These are phyloP conservation scores for Lolium rigidum DNA, from an alignment of 176 grass and related monocot species.

Conservation along the genomic window DNA sequence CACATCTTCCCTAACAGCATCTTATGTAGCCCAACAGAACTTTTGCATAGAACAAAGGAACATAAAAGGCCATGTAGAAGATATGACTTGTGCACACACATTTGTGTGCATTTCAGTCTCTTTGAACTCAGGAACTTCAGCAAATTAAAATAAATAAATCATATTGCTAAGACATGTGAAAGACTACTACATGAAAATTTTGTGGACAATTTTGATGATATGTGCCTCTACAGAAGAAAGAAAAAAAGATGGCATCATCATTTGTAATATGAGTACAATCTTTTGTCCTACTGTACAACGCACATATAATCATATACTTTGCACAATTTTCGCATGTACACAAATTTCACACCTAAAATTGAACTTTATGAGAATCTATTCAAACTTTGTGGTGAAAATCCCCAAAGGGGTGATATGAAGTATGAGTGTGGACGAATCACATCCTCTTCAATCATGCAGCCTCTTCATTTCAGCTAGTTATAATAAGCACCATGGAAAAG, in stretches of 20 bases:
- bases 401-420: neutral
- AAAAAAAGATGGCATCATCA: neutral
- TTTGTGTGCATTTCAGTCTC: neutral
- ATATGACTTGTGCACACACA: neutral
- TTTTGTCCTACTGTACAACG: neutral
- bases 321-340: neutral
- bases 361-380: neutral
- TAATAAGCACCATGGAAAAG: neutral
- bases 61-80: neutral
- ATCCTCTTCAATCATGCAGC: neutral
- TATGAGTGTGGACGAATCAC: neutral
- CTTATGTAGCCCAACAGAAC: neutral
- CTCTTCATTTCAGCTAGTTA: neutral
- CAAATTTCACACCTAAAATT: neutral
- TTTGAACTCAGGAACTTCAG: neutral
- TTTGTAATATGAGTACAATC: neutral
- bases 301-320: neutral
- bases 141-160: neutral
- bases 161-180: neutral
- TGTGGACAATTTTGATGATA: neutral
- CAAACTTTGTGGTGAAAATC: constrained; percentile 7
- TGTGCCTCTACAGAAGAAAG: neutral
- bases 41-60: constrained; percentile 3
- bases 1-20: neutral
- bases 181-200: neutral